Evolutionary conservation across 441 rosid genomes (phyloP), one percentile per base, ranked within the genome.

Genomic region (Dalechampia spathulata): DNA sequence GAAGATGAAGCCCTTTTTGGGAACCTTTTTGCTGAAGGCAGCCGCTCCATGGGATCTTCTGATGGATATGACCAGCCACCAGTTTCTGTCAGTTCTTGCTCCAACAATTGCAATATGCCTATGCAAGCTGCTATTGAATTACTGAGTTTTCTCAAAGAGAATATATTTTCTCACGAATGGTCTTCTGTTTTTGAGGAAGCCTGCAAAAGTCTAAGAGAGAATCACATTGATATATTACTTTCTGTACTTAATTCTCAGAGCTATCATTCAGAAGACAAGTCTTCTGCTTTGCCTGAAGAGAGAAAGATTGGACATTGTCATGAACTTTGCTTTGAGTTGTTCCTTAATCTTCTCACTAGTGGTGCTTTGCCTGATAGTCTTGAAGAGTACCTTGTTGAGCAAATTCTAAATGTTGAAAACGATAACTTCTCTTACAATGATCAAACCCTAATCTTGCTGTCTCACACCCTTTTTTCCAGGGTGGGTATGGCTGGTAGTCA

Each of bases 1-100:
- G 99, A 95, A 38, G 99, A 95, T 64, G 99, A 95, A 64, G 97
- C 97, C 38, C 86, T 95, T 66, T 95, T 95, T 65, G 99, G 99
- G 14, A 90, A 92, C 67, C 94, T 95, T 66, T 95, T 95, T 78
- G 85, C 82, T 60, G 99, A 94, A 75, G 86, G 86, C 52, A 56
- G 85, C 65, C 88, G 98, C 44, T 81, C 90, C 5, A 67, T 82
- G 46, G 90, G 96, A 60, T 81, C 96, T 43, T 40, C 72, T n/a
- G 98, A 95, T 76, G 86, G 81, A 61, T 77, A 49, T 64, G 99
- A 95, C 59, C 99, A 84, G 66, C 77, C 85, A 45, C 65, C 83
- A 17, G 86, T 55, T 76, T 67, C 80, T 58, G 80, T 70, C 63
- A 64, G 50, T 58, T 70, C 81, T 26, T 64, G 75, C 57, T 71